A percentile compares a stretch with the other conserved stretches of the same genome.
Conservation (phyloP, 2,329 filamentous ascomycete genomes). For the Nothopassalora personata region DNA sequence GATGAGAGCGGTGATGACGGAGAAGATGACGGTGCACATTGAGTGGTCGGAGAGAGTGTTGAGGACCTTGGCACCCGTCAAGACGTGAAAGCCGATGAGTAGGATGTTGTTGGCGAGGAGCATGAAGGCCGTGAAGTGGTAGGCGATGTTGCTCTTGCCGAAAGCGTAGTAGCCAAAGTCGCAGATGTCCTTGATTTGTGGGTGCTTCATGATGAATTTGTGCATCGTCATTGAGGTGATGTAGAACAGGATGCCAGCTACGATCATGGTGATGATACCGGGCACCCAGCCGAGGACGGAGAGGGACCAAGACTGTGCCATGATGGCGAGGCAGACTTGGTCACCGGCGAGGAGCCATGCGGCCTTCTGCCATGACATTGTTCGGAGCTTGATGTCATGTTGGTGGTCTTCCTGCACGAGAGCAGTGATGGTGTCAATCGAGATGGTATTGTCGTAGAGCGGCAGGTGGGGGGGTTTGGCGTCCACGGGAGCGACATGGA, state of each 20-base stretch:
- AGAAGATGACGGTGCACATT: constrained; percentile 47
- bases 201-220: constrained; percentile 49
- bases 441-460: constrained; percentile 16
- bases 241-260: constrained; percentile 44
- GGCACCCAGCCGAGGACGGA: constrained; percentile 46
- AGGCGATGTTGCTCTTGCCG: constrained; percentile 41
- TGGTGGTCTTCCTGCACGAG: constrained; percentile 36
- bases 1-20: constrained; percentile 43
- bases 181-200: constrained; percentile 48
- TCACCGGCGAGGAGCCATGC: constrained; percentile 46
- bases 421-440: constrained; percentile 22
- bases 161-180: constrained; percentile 48
- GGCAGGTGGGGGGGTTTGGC: not conserved
- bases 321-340: constrained; percentile 49
- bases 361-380: constrained; percentile 51
- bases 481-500: constrained; percentile 3
- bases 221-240: constrained; percentile 50
- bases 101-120: constrained; percentile 50
- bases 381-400: constrained; percentile 50
- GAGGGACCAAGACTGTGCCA: constrained; percentile 49
- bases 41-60: constrained; percentile 48
- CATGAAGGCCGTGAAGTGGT: constrained; percentile 44
- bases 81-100: constrained; percentile 47
- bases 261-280: constrained; percentile 45
- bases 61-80: constrained; percentile 46